Evolutionary conservation across 495 filamentous ascomycete genomes (phyloP).

Genomic region (Sabuloglossum arenarium): DNA sequence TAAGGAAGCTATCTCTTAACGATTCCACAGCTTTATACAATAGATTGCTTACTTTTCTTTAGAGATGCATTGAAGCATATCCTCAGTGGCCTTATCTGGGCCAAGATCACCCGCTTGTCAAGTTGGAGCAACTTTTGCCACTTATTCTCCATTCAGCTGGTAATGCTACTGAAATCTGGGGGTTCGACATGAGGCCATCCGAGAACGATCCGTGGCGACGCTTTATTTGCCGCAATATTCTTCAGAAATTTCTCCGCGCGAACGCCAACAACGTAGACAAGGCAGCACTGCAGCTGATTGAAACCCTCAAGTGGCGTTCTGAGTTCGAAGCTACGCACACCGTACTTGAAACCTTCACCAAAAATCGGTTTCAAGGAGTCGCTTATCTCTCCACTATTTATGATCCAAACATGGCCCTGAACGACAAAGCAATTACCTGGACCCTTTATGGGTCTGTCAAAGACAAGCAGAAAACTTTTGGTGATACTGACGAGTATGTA

Average conservation of each 20-base stretch:
- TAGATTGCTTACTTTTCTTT: not conserved
- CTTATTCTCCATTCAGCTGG: not conserved
- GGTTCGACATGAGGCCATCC: not conserved
- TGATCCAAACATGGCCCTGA: conserved; percentile 21
- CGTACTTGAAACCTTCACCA: conserved; percentile 22
- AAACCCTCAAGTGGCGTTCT: conserved; percentile 65
- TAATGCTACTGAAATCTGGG: not conserved
- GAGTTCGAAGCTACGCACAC: conserved; percentile 27
- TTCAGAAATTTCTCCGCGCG: conserved; percentile 83
- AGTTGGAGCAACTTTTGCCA: not conserved
- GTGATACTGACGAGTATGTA: conserved; percentile 51
- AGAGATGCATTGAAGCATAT: not conserved
- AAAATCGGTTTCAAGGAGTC: conserved; percentile 33
- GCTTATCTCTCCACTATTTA: conserved; percentile 31
- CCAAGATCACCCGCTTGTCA: not conserved
- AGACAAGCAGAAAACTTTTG: conserved; percentile 50
- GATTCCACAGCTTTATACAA: not conserved
- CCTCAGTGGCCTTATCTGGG: not conserved
- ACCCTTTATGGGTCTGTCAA: conserved; percentile 74
- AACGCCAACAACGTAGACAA: conserved; percentile 53
- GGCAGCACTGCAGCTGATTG: conserved; percentile 52
- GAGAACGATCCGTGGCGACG: not conserved
- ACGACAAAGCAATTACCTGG: conserved; percentile 40
- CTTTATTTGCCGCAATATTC: conserved; percentile 19
- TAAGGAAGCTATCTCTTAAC: not conserved